Base-by-base conservation (phyloP, 2,329 filamentous ascomycete genomes). In the Penicillium capsulatum region DNA sequence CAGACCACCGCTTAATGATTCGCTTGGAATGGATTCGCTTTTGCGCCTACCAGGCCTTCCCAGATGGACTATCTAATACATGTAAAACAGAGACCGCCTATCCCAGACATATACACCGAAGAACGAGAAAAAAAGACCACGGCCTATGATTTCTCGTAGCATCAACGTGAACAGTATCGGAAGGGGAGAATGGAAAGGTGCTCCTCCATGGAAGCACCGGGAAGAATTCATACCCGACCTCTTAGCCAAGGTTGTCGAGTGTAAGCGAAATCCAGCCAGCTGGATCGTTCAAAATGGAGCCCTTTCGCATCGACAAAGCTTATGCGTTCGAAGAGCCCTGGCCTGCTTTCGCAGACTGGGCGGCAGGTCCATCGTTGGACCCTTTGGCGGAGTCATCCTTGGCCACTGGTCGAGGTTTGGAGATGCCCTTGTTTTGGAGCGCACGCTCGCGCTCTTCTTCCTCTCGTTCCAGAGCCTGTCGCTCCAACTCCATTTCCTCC, bases 401-500 rank as follows among this genome's bases (percentile, higher is more conserved):
- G 16, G 16, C 38, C 6, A 34, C 17, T 26, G 65, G 59, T 50
- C 74, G 60, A 6, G 42, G 2, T 19, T 44, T 40, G 38, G 87
- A 81, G 45, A 92, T 80, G 67, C 87, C 87, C 60, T 87, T 82
- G 52, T 82, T 73, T 40, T 81, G 79, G 45, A 88, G 83, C 16
- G 79, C 77, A 59, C 83, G 82, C 46, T 83, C 80, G 58, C 83
- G 82, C 45, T 83, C 80, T 52, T 79, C 77, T 59, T 94, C 87
- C 63, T 92, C 88, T 19, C 80, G 77, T 64, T 96, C 91, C 33
- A 82, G 84, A 17, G 80, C 81, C 48, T 86, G 76, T 39, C 84
- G 81, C 62, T 97, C 90, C 50, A 82, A 75, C 61, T 97, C 91
- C 91, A 97, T 96, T 68, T 96, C 89, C 72, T 90, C 91, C 92